A percentile compares a stretch with the other conserved stretches of the same genome.
Conservation (phyloP, 2,329 filamentous ascomycete genomes). For the Apiospora malaysiana region DNA sequence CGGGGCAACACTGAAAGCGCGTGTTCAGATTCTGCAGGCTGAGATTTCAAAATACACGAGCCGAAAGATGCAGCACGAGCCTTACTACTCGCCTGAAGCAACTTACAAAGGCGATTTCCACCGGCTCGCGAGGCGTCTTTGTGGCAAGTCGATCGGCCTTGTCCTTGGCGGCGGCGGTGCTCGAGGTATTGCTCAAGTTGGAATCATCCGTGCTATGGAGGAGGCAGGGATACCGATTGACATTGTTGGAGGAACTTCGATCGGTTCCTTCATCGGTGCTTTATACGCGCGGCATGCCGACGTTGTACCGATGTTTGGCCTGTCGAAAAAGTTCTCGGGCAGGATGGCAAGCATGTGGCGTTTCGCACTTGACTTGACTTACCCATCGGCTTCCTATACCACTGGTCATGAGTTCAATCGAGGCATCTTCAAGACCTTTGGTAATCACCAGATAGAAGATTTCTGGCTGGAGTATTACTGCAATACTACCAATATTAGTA, state of each 20-base stretch:
- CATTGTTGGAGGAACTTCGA: constrained; percentile 93
- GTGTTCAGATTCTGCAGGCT: constrained; percentile 92
- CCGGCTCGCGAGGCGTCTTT: constrained; percentile 84
- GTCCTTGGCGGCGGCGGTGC: constrained; percentile 95
- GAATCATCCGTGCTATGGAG: constrained; percentile 92
- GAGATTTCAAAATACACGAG: constrained; percentile 99
- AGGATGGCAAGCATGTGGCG: constrained; percentile 99
- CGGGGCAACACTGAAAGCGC: constrained; percentile 85
- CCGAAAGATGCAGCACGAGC: constrained; percentile 84
- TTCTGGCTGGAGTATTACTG: constrained; percentile 99
- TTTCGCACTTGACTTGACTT: constrained; percentile 95
- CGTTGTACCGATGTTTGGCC: constrained; percentile 93
- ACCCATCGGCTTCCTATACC: constrained; percentile 95
- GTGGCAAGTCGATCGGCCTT: constrained; percentile 91
- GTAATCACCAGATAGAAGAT: constrained; percentile 95
- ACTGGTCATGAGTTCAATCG: constrained; percentile 99
- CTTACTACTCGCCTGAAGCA: constrained; percentile 88
- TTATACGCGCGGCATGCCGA: constrained; percentile 96
- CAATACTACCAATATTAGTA: constrained; percentile 98
- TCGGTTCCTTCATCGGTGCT: constrained; percentile 93
- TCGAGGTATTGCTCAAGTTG: constrained; percentile 88
- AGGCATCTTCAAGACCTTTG: constrained; percentile 98
- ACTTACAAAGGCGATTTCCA: constrained; percentile 98
- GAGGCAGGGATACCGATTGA: constrained; percentile 97
- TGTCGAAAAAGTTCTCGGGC: constrained; percentile 95